phyloP scores from a whole-genome alignment of 768 basidiomycete species.

The Tulasnella sp. region DNA sequence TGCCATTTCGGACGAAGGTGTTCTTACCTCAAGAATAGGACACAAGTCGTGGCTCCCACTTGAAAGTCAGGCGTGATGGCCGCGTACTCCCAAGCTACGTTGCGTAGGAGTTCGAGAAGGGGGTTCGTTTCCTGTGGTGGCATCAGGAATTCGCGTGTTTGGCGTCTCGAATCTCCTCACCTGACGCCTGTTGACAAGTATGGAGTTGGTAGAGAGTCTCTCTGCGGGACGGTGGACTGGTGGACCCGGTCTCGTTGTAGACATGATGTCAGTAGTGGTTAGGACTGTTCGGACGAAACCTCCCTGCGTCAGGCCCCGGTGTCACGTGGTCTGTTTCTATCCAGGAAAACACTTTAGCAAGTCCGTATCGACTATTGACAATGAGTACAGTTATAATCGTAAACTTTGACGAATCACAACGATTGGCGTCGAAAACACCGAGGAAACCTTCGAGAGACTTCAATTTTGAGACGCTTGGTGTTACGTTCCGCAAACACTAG shows the following conservation, averaged over 20 bases:
- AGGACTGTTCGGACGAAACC: not conserved
- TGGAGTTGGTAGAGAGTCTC: slow-evolving; percentile 21
- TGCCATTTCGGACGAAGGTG: too few relatives aligned
- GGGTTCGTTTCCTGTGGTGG: slow-evolving; percentile 65
- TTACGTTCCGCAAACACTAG: slow-evolving; percentile 76
- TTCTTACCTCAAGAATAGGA: slow-evolving; percentile 74
- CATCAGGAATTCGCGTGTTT: not conserved
- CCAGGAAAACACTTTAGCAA: too few relatives aligned
- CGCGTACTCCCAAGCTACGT: slow-evolving; percentile 87
- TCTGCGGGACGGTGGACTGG: slow-evolving; percentile 6
- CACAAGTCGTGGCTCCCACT: slow-evolving; percentile 86
- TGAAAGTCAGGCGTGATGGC: slow-evolving; percentile 93
- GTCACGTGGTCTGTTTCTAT: too few relatives aligned
- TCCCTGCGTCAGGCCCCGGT: too few relatives aligned
- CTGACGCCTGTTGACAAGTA: slow-evolving; percentile 51
- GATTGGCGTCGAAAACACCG: slow-evolving; percentile 69
- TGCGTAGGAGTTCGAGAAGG: slow-evolving; percentile 71
- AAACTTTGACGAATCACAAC: slow-evolving; percentile 75
- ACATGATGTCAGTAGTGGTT: too few relatives aligned
- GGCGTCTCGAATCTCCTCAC: slow-evolving; percentile 25
- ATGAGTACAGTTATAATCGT: too few relatives aligned
- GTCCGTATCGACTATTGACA: too few relatives aligned
- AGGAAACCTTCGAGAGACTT: slow-evolving; percentile 72
- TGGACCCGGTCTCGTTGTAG: not conserved
- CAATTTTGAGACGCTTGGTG: slow-evolving; percentile 64